Evolutionary conservation across 805 yeast genomes (phyloP).

Genomic region (Saccharomycopsis sp.): DNA sequence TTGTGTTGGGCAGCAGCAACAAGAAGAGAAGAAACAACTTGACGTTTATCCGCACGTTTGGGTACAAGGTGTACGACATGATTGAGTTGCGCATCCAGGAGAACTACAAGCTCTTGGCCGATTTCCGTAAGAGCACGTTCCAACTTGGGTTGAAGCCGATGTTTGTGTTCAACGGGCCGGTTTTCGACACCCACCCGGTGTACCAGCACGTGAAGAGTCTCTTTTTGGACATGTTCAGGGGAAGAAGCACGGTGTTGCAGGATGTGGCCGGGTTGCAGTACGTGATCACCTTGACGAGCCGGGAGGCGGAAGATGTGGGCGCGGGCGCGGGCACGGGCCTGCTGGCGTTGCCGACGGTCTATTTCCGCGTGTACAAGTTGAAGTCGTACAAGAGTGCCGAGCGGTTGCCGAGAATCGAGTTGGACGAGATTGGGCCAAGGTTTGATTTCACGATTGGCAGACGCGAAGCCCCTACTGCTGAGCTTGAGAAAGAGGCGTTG

Average conservation of each 20-base stretch:
- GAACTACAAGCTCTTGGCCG: conserved; percentile 62
- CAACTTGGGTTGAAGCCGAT: conserved; percentile 87
- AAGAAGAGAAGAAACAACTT: conserved; percentile 91
- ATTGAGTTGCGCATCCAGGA: conserved; percentile 71
- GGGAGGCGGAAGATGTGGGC: conserved; percentile 41
- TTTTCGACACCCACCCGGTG: conserved; percentile 82
- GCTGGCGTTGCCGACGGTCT: conserved; percentile 66
- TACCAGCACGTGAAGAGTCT: conserved; percentile 79
- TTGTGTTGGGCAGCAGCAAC: conserved; percentile 70
- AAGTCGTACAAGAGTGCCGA: conserved; percentile 78
- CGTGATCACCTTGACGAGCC: conserved; percentile 71
- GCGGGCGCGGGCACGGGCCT: too few species aligned
- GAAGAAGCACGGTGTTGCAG: conserved; percentile 67
- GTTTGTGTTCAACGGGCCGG: conserved; percentile 88
- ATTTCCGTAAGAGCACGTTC: conserved; percentile 74
- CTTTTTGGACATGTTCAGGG: conserved; percentile 86
- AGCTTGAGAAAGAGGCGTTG: conserved; percentile 82
- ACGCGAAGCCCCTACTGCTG: conserved; percentile 71
- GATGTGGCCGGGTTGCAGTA: conserved; percentile 95
- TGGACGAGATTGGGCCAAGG: conserved; percentile 93
- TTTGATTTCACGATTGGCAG: conserved; percentile 90
- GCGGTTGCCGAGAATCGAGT: conserved; percentile 86
- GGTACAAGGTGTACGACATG: conserved; percentile 88
- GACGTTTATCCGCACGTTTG: conserved; percentile 83
- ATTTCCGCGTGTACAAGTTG: conserved; percentile 85